A percentile compares a stretch with the other conserved stretches of the same genome.
These are phyloP conservation scores for Paracoccidioides brasiliensis DNA, from an alignment of 2,329 filamentous ascomycete genomes.

Conservation along the genomic window DNA sequence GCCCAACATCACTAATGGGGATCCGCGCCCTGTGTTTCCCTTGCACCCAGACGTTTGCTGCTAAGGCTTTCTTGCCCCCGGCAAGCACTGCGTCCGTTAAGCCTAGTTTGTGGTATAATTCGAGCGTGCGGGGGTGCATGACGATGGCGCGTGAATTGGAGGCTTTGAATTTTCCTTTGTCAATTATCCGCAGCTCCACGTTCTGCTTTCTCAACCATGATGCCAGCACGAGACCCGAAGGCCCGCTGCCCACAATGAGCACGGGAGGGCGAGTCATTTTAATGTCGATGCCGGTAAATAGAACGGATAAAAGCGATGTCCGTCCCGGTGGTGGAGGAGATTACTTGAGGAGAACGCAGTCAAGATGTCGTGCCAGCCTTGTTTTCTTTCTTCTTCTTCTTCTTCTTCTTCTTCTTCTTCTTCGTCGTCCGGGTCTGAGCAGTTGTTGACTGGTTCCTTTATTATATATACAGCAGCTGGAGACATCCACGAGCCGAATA, in stretches of 20 bases:
- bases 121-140: constrained; percentile 38
- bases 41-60: constrained; percentile 26
- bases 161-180: constrained; percentile 28
- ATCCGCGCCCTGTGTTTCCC: constrained; percentile 15
- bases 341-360: background rate
- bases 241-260: constrained; percentile 36
- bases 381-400: too few relatives aligned
- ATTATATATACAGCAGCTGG: too few relatives aligned
- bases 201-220: constrained; percentile 36
- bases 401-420: too few relatives aligned
- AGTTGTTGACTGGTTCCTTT: too few relatives aligned
- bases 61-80: constrained; percentile 26
- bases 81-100: constrained; percentile 25
- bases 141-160: constrained; percentile 29
- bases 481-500: too few relatives aligned
- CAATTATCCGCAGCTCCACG: constrained; percentile 37
- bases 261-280: constrained; percentile 14
- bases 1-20: constrained; percentile 15
- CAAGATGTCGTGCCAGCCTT: too few relatives aligned
- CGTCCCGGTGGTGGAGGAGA: background rate
- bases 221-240: constrained; percentile 33
- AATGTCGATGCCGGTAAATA: too few relatives aligned
- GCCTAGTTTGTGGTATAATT: constrained; percentile 37
- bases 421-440: too few relatives aligned
- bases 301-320: too few relatives aligned